Evolutionary conservation across 106 monocot species (phyloP), one percentile per base, ranked within the genome.

Genomic region (Posidonia australis): DNA sequence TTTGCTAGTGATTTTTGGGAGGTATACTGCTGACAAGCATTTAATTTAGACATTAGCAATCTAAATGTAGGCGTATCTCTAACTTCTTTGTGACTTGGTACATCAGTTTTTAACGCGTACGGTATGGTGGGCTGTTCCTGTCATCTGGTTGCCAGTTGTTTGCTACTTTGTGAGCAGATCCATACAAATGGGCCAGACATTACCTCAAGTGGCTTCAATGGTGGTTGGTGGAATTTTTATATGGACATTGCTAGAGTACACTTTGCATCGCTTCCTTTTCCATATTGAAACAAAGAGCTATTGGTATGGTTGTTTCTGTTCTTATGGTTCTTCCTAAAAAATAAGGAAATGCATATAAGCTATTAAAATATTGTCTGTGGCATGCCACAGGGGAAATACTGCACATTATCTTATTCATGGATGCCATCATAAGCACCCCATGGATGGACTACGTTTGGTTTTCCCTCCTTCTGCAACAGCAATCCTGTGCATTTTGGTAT

Each of bases 341-440:
- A n/a, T n/a, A n/a, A n/a, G n/a, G n/a, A n/a, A n/a, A n/a, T n/a
- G n/a, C n/a, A n/a, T n/a, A n/a, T n/a, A n/a, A n/a, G n/a, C n/a
- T n/a, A n/a, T n/a, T n/a, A n/a, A n/a, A n/a, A n/a, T n/a, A n/a
- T n/a, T n/a, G n/a, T n/a, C n/a, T n/a, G n/a, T n/a, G n/a, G n/a
- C n/a, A n/a, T n/a, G n/a, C n/a, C n/a, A n/a, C 77, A 91, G 90
- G 90, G 84, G 45, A 51, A 87, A 92, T 65, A 92, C 91, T 14
- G 44, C 59, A 52, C 91, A 92, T 73, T 92, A 92, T 76, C 81
- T 92, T 54, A 61, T 92, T 29, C 91, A 92, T 68, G 91, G 91
- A 30, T 86, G 86, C 60, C 91, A 92, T 76, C 91, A 92, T 60
- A 92, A 92, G 57, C 84, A 92, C 69, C 91, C 91, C 3, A 87